Base-by-base conservation (phyloP, 2,329 filamentous ascomycete species). In the Stachybotrys chartarum region DNA sequence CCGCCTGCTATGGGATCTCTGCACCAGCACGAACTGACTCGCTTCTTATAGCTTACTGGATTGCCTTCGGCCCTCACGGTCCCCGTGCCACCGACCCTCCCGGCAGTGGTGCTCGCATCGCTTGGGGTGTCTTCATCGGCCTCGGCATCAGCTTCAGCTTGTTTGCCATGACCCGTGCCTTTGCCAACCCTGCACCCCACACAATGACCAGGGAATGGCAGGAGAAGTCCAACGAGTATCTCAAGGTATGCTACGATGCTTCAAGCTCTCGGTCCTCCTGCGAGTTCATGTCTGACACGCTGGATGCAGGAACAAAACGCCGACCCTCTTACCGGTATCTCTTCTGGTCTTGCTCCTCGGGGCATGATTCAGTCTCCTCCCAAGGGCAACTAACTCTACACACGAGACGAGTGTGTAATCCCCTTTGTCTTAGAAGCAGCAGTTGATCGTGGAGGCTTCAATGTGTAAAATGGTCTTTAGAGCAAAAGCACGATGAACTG, bases 161-260 rank as follows among this genome's bases (percentile, higher is more conserved):
- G 73, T 97, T 97, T 79, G 78, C 78, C 66, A 60, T 74, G 66
- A 82, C 89, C 71, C 88, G 92, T 68, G 63, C 81, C 63, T 86
- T 90, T 72, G 91, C 88, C 67, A 81, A 83, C 71, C 82, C 84
- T 58, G 69, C 82, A 60, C 94, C 94, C 63, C 79, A 80, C 73
- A 96, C 93, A 68, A 96, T 99, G 92, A 93, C 81, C 78, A 89
- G 90, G 82, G 94, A 99, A 78, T 97, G 89, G 85, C 91, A 99
- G 80, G 91, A 97, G 80, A 88, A 88, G 65, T 83, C 87, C 64
- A 96, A 99, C 77, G 94, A 97, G 80, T 94, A 89, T 75, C 81
- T 97, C 74, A 92, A 86, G 84, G 93, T 96, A 78, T 51, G 61
- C 57, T 42, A 42, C 5, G 14, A 42, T 14, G 10, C 8, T 42